Conservation (phyloP, 2,329 filamentous ascomycete species). For the Byssochlamys sp. region DNA sequence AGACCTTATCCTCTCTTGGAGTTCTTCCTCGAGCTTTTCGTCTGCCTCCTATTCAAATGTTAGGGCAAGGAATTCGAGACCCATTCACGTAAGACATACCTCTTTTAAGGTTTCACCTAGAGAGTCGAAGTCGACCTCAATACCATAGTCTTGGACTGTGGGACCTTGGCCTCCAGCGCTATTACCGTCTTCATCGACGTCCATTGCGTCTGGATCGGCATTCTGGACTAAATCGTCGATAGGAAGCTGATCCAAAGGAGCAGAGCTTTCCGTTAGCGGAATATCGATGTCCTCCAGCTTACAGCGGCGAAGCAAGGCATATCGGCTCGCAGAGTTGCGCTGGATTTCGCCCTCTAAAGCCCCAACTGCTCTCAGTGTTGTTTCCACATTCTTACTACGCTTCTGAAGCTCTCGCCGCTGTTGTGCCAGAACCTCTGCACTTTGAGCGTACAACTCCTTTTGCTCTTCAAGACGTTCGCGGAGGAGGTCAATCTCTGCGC, state of each 20-base stretch:
- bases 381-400: constrained; percentile 73
- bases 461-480: constrained; percentile 61
- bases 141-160: constrained; percentile 77
- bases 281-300: constrained; percentile 88
- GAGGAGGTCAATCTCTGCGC: constrained; percentile 67
- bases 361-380: constrained; percentile 62
- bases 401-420: constrained; percentile 73
- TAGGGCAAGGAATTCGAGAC: constrained; percentile 12
- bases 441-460: constrained; percentile 57
- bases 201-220: constrained; percentile 78
- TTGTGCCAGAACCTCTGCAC: constrained; percentile 65
- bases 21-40: constrained; percentile 59
- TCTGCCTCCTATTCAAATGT: constrained; percentile 50
- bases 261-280: constrained; percentile 64
- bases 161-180: constrained; percentile 44
- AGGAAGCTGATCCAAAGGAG: constrained; percentile 66
- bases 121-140: constrained; percentile 73
- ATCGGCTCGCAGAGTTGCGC: constrained; percentile 72
- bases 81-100: constrained; percentile 39
- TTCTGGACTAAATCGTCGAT: constrained; percentile 70
- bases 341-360: constrained; percentile 77
- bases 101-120: constrained; percentile 74
- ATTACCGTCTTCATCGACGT: constrained; percentile 64
- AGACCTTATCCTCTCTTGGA: constrained; percentile 67
- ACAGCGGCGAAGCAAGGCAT: constrained; percentile 74